Base-by-base conservation (phyloP, 2,329 filamentous ascomycete genomes). In the Penicillium sp. region DNA sequence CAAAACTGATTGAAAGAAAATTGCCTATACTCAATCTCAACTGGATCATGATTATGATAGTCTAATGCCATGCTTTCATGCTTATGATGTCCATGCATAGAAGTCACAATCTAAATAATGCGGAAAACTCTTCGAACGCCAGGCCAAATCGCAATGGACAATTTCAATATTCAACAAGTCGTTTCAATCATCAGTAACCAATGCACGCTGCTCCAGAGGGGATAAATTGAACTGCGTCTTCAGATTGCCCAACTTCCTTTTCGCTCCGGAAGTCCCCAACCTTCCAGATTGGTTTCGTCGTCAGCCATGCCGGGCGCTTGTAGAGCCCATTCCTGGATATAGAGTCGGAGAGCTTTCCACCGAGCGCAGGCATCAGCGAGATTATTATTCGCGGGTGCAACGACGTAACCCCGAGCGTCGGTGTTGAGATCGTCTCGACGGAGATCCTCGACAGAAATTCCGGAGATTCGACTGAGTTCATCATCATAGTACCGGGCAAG, bases 281-380 rank as follows among this genome's bases (percentile, higher is more conserved):
- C 83, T 59, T 84, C 74, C 3, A 83, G 79, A 50, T 81, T 80
- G 22, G 66, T 62, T 59, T 84, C 79, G 53, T 79, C 78, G 62
- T 85, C 74, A 4, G 67, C 81, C 72, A 94, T 85, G 58, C 85
- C 82, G 5, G 92, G 91, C 70, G 95, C 90, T 73, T 96, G 92
- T 53, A 88, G 82, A 22, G 89, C 92, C 93, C 93, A 97, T 71
- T 96, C 92, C 36, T 82, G 81, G 38, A 97, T 89, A 71, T 97
- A 97, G 39, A 86, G 70, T 67, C 87, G 88, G 42, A 97, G 78
- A 1, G 93, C 93, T 67, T 83, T 86, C 93, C 93, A 97, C 49
- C 93, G 83, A 50, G 86, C 79, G 79, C 89, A 89, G 73, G 71
- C 74, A 46, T 70, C 69, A 48, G 62, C 71, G 70, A 75, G 63